Evolutionary conservation across 2,329 filamentous ascomycete genomes (phyloP), one percentile per base, ranked within the genome.

Genomic region (Ophiostoma triangulosporum): DNA sequence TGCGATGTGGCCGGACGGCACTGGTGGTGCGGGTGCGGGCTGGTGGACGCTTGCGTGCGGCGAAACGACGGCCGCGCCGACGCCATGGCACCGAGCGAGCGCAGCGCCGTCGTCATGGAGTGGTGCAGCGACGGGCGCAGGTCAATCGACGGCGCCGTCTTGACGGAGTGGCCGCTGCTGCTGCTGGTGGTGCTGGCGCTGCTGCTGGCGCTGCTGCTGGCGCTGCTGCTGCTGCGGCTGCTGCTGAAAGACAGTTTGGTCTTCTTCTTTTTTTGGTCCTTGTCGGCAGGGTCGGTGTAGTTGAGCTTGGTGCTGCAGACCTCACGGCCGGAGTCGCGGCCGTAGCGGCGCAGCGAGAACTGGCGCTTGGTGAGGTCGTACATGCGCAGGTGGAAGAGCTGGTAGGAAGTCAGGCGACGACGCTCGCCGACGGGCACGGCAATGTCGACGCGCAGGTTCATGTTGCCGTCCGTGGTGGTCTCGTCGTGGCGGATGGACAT

Each of bases 331-430:
- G 90, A 96, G 58, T 95, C 86, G 54, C 93, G 82, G 67, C 88
- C 93, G 68, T 98, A 97, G 48, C 91, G 81, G 29, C 91, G 83
- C 27, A 97, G 75, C 1, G 90, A 95, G 68, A 95, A 96, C 57
- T 95, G 86, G 50, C 93, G 81, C 60, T 81, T 82, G 63, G 81
- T 83, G 53, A 97, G 72, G 66, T 97, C 88, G 65, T 95, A 84
- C 88, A 98, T 95, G 62, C 89, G 86, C 56, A 97, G 74, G 67
- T 98, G 91, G 69, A 96, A 97, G 48, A 98, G 81, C 65, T 83
- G 79, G 56, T 55, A 60, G 11, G 81, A 69, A 5, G 82, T 87
- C 62, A 86, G 78, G 60, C 81, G 80, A 58, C 81, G 78, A 58
- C 78, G 78, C 38, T 77, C 46, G 49, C 54, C 54, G 8, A 48